Percentiles rank a stretch among this genome's conserved stretches.
Conservation (phyloP, 306 rosid genomes). For the Malus sylvestris region DNA sequence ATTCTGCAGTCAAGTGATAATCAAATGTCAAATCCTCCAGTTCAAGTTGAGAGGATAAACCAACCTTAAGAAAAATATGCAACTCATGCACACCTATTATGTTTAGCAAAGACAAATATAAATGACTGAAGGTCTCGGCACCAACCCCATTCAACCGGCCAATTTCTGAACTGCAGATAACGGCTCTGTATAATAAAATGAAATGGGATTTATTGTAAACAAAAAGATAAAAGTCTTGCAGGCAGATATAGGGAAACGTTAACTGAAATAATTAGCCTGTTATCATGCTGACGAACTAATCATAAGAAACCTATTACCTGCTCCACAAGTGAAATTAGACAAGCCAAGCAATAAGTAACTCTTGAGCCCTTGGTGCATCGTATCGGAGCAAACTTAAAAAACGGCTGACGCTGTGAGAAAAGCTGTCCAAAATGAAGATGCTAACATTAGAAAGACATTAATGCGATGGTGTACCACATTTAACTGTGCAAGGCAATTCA, state of each 20-base stretch:
- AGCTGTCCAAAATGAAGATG: conserved; percentile 44
- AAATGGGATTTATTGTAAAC: conserved; percentile 1
- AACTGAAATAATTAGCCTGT: neutral
- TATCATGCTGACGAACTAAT: neutral
- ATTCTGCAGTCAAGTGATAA: conserved; percentile 49
- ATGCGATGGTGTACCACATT: neutral
- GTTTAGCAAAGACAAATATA: conserved; percentile 76
- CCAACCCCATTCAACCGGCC: conserved; percentile 99
- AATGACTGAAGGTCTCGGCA: conserved; percentile 90
- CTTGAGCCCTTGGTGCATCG: conserved; percentile 48
- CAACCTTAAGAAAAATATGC: conserved; percentile 6
- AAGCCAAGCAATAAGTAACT: conserved; percentile 70
- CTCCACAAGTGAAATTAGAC: conserved; percentile 84
- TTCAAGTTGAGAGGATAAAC: conserved; percentile 7
- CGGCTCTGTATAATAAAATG: conserved; percentile 40
- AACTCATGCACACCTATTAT: conserved; percentile 77
- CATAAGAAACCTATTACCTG: conserved; percentile 50
- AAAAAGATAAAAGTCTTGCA: neutral
- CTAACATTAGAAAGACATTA: conserved; percentile 14
- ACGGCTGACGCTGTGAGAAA: conserved; percentile 44
- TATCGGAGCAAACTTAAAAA: conserved; percentile 43
- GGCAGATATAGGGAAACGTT: neutral
- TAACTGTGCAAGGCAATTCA: neutral
- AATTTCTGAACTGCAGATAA: conserved; percentile 59
- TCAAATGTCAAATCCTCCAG: conserved; percentile 13